Conservation (phyloP, 2,329 filamentous ascomycete species). For the Polytolypa hystricis region DNA sequence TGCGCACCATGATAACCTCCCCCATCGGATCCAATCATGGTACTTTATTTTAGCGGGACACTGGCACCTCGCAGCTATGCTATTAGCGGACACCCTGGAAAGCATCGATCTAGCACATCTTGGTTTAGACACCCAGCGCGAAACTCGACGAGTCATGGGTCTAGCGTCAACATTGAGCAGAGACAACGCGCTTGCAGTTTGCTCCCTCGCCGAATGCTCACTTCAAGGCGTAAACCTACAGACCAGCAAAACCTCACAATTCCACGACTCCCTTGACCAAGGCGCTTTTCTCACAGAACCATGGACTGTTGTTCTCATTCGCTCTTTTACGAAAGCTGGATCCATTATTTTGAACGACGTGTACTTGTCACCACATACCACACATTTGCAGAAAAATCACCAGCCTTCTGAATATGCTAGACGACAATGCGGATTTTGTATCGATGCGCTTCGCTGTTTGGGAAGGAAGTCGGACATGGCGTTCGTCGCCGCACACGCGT, state of each 20-base stretch:
- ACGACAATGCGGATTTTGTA: conserved; percentile 37
- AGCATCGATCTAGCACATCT: conserved; percentile 33
- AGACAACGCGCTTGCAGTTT: conserved; percentile 36
- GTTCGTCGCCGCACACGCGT: conserved; percentile 27
- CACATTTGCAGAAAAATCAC: conserved; percentile 13
- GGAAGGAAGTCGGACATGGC: conserved; percentile 47
- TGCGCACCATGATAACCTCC: conserved; percentile 39
- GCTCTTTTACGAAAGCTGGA: conserved; percentile 41
- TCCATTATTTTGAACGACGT: conserved; percentile 29
- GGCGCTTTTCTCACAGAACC: conserved; percentile 49
- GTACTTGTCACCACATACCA: conserved; percentile 17
- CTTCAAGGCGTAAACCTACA: conserved; percentile 18
- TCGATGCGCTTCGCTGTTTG: conserved; percentile 44
- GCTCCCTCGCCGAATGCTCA: conserved; percentile 39
- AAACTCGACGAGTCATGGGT: conserved; percentile 17
- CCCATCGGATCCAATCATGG: conserved; percentile 48
- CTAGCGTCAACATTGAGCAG: conserved; percentile 34
- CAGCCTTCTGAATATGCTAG: conserved; percentile 21
- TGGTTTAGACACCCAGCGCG: conserved; percentile 15
- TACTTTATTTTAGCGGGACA: conserved; percentile 48
- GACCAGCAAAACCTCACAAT: conserved; percentile 20
- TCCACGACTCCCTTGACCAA: conserved; percentile 44
- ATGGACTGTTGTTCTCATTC: conserved; percentile 47
- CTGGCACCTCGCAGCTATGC: conserved; percentile 46
- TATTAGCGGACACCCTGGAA: conserved; percentile 45